These are phyloP conservation scores for Eucalyptus camaldulensis DNA, from an alignment of 345 rosid species.

Conservation along the genomic window DNA sequence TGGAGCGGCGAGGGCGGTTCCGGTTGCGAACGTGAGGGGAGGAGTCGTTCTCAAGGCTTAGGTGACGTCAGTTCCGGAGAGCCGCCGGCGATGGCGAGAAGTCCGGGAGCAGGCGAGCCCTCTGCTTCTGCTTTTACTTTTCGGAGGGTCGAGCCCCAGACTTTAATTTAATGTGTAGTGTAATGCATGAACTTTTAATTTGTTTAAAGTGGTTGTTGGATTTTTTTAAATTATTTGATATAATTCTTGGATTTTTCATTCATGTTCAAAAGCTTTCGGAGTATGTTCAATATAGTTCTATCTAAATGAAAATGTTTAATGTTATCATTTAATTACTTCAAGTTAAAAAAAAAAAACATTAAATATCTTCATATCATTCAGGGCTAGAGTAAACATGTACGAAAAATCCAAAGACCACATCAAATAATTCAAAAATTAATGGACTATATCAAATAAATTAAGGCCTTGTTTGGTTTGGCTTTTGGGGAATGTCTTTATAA, in stretches of 20 bases:
- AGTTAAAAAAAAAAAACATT: neutral
- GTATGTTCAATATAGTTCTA: neutral
- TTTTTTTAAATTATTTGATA: no score
- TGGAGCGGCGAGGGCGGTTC: no score
- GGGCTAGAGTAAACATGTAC: accelerated
- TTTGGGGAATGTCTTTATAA: no score
- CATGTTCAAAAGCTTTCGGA: neutral
- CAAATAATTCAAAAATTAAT: accelerated
- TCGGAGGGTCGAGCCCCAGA: no score
- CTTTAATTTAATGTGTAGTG: accelerated
- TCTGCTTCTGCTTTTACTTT: no score
- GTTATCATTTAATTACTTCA: neutral
- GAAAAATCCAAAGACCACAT: neutral
- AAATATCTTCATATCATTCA: neutral
- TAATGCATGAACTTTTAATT: neutral
- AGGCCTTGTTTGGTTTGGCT: accelerated
- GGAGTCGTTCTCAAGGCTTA: no score
- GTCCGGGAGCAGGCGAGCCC: no score
- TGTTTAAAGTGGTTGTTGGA: neutral
- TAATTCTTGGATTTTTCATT: no score
- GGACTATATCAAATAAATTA: neutral
- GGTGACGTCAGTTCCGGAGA: no score
- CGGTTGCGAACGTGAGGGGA: no score
- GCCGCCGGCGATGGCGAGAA: no score
- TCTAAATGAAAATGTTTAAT: neutral